Base-by-base conservation (phyloP, 345 rosid species). In the Dipteronia dyeriana region DNA sequence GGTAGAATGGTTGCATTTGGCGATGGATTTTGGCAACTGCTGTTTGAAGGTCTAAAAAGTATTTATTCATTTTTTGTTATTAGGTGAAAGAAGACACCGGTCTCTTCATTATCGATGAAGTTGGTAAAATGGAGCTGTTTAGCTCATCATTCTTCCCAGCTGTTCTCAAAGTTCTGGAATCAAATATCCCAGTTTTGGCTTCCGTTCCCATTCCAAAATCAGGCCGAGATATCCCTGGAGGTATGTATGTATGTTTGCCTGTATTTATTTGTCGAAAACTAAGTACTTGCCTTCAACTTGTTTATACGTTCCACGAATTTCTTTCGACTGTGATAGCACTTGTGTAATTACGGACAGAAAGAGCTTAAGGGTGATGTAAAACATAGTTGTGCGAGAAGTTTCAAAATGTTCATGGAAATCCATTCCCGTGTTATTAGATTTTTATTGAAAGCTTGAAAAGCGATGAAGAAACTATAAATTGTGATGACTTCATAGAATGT, bases 81-180 rank as follows among this genome's bases (percentile, higher is more conserved):
- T 71, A 92, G 97, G 80, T 90, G 62, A 87, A 77, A 80, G 89
- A 82, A 76, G 90, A 83, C 68, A 85, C 91, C 0, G 77, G 82
- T 83, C 90, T 90, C 79, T 88, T 86, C 85, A 87, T 90, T 77
- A 83, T 91, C 14, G 94, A 92, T 74, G 94, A 92, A 85, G 85
- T 90, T 80, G 94, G 93, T 71, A 89, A 87, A 85, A 92, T 92
- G 97, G 95, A 92, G 85, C 56, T 92, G 80, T 89, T 41, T 70
- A 87, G 97, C 75, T 85, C 89, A 39, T 78, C 86, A 20, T 91
- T 92, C 85, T 85, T 91, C 80, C 94, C 93, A 38, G 89, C 94
- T 76, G 87, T 89, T 45, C 83, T 88, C 9, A 88, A 75, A 65
- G 81, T 91, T 84, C 86, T 90, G 61, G 88, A 87, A 70, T 89